A percentile compares a stretch with the other conserved stretches of the same genome.
These are phyloP conservation scores for Sporothrix brunneoviolacea DNA, from an alignment of 2,329 filamentous ascomycete genomes.

Conservation along the genomic window DNA sequence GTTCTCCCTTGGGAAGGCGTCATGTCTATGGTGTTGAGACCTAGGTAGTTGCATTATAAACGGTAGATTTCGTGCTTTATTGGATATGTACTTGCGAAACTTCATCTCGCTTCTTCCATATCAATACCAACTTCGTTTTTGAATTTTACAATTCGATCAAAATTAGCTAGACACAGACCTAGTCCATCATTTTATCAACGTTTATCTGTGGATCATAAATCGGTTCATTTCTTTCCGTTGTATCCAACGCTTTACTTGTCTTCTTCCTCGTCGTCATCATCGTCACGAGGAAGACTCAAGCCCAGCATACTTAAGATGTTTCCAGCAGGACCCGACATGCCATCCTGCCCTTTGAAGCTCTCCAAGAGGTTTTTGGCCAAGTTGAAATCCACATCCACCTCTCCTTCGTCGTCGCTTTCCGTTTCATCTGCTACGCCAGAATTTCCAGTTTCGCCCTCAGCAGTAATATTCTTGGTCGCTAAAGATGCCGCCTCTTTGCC, in stretches of 20 bases:
- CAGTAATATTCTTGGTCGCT: conserved; percentile 15
- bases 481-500: conserved; percentile 24
- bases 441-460: background rate
- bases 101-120: too few relatives aligned
- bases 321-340: conserved; percentile 75
- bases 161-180: too few relatives aligned
- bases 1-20: background rate
- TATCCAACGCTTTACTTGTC: conserved; percentile 55
- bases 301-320: conserved; percentile 87
- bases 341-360: conserved; percentile 85
- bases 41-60: too few relatives aligned
- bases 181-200: too few relatives aligned
- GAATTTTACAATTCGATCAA: too few relatives aligned
- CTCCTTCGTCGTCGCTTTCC: conserved; percentile 44
- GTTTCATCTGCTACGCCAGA: conserved; percentile 20
- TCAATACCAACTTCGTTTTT: too few relatives aligned
- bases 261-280: conserved; percentile 46
- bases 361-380: conserved; percentile 86
- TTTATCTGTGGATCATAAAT: too few relatives aligned
- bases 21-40: too few relatives aligned
- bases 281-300: conserved; percentile 71
- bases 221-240: conserved; percentile 17
- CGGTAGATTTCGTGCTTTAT: too few relatives aligned
- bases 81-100: too few relatives aligned
- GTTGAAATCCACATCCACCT: conserved; percentile 76